Base-by-base conservation (phyloP, 2,329 filamentous ascomycete genomes). In the Lachnellula subtilissima region DNA sequence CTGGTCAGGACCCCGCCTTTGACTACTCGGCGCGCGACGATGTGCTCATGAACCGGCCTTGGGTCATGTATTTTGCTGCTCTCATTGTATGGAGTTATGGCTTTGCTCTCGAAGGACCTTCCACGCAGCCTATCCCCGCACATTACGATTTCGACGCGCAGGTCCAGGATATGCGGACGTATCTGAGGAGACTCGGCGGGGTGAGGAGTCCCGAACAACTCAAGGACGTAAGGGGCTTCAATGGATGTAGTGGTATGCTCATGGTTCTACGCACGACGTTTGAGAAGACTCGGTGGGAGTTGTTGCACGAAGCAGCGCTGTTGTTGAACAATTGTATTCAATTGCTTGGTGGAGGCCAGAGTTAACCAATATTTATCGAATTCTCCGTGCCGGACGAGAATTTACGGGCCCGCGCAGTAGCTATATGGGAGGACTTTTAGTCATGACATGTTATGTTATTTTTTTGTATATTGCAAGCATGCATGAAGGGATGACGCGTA, bases 41-140 rank as follows among this genome's bases (percentile, higher is more conserved):
- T 66, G 88, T 91, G 52, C 79, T 97, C 1, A 80, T 97, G 57
- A 96, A 97, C 67, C 81, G 94, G 15, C 90, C 93, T 0, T 99
- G 94, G 93, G 91, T 97, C 11, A 77, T 97, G 51, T 99, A 97
- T 73, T 95, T 96, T 69, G 90, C 94, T 0, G 86, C 87, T 0
- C 79, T 99, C 14, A 90, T 97, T 22, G 89, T 97, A 1, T 99
- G 94, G 94, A 91, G 86, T 58, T 99, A 97, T 67, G 93, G 92
- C 2, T 97, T 86, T 69, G 91, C 93, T 0, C 76, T 96, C 19
- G 94, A 97, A 64, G 94, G 94, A 0, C 82, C 91, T 0, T 83
- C 89, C 55, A 75, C 79, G 6, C 73, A 72, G 4, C 67, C 73
- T 2, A 64, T 73, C 12, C 70, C 70, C 2, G 65, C 74, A 53